Evolutionary conservation across 371 early-diverging fungal genomes (phyloP), one percentile per base, ranked within the genome.

Genomic region (Saksenaea oblongispora): DNA sequence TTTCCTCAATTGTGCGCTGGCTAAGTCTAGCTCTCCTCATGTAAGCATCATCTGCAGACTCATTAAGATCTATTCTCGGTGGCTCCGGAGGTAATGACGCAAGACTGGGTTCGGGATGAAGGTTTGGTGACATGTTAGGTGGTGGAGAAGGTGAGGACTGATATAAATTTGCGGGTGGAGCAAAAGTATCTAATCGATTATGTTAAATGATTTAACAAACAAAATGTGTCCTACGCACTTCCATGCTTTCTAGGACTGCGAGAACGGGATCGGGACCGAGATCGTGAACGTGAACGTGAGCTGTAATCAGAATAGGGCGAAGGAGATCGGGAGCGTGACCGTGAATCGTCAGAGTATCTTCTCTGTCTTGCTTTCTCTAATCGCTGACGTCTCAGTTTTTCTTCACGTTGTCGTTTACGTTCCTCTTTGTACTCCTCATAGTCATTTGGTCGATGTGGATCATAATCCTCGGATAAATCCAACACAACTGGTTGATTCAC

Each of bases 11-110:
- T 47, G 61, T 18, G 15, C 66, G 67, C 51, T 69, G 70, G 51
- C 80, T 84, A 64, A 91, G 63, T 57, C 65, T 71, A 9, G 86
- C 75, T 55, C 92, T 78, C 31, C 89, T 76, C 58, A 83, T 71
- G 68, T 88, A 90, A 7, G 89, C 92, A 64, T 92, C 92, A 26
- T 91, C 91, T 28, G 89, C 91, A 0, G 88, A 76, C 26, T 80
- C 80, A 51, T 84, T 83, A 5, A 71, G 63, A 60, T 79, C 71
- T 10, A 80, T 66, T 27, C 36, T 26, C 7, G 37, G 54, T 15
- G 66, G 37, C 28, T 65, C 35, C 24, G 66, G 61, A 14, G 65
- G 34, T 10, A 62, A 22, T 7, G 62, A 58, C 22, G 9, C 22
- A 17, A 10, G 24, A 22, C 22, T 10, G 1, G 26, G 57, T 24